Conservation (phyloP, 163 green algal genomes). For the Scenedesmus sp. region DNA sequence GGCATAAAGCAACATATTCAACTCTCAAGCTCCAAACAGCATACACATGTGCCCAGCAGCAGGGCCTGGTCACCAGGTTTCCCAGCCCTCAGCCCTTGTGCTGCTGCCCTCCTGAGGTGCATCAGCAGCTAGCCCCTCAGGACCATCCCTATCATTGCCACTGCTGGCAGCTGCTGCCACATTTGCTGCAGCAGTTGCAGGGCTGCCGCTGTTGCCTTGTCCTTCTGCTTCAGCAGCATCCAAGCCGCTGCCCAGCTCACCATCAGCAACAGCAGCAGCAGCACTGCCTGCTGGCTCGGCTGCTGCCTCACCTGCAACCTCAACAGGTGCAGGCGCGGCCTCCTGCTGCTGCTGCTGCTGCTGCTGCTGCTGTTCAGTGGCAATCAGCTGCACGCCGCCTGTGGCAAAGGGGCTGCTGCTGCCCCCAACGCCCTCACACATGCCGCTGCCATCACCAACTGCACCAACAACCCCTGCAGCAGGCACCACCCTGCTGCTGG, state of each 20-base stretch:
- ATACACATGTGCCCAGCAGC: background rate
- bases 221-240: background rate
- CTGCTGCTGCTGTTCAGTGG: background rate
- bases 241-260: background rate
- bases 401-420: background rate
- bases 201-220: background rate
- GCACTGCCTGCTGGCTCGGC: background rate
- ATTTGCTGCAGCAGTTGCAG: background rate
- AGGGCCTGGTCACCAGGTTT: background rate
- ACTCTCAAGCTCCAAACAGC: no score
- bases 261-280: background rate
- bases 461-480: background rate
- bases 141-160: background rate
- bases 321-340: background rate
- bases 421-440: background rate
- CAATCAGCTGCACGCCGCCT: background rate
- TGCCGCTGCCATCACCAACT: background rate
- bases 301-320: background rate
- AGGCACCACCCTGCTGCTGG: no score
- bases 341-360: background rate
- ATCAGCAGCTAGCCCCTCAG: background rate
- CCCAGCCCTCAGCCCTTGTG: background rate
- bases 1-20: no score
- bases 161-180: background rate
- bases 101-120: background rate